Base-by-base conservation (phyloP, 345 rosid species). In the Euclidium syriacum region DNA sequence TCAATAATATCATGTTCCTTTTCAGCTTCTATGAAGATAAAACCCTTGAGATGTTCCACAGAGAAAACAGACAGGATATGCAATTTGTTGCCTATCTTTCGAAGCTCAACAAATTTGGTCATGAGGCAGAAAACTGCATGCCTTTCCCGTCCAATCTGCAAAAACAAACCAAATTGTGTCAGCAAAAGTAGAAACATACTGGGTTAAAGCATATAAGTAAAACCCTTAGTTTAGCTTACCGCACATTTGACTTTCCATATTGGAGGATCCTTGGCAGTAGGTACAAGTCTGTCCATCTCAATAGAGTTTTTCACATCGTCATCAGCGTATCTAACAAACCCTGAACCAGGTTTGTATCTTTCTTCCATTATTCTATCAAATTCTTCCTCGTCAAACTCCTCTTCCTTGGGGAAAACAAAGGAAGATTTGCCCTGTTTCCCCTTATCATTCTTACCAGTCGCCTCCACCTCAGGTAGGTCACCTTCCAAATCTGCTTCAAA, bases 231-330 rank as follows among this genome's bases (percentile, higher is more conserved):
- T 20, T 14, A 64, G 38, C 77, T 62, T 84, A 94, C 97, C 87
- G 65, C 62, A 76, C 99, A 94, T 77, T 94, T 94, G 58, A 94
- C 85, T 80, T 90, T 90, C 97, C 99, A 94, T 44, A 86, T 59
- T 5, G 69, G 75, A 46, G 97, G 96, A 58, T 83, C 95, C 68
- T 73, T 77, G 41, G 73, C 12, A 36, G 80, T 75, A 60, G 86
- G 79, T 53, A 75, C 40, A 27, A 62, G 51, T 66, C 73, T 73
- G 82, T 80, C 75, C 76, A 72, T 80, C 36, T 90, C 95, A 20
- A 76, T 58, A 12, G 78, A 67, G 53, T 59, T 72, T 77, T 87
- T 85, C 8, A 65, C 70, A 47, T 73, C 85, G 78, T 85, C 91
- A 38, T 76, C 95, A n/a, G 82, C 81, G 67, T 71, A 80, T 34